These are phyloP conservation scores for Psilocybe sp. DNA, from an alignment of 768 basidiomycete species.

Conservation along the genomic window DNA sequence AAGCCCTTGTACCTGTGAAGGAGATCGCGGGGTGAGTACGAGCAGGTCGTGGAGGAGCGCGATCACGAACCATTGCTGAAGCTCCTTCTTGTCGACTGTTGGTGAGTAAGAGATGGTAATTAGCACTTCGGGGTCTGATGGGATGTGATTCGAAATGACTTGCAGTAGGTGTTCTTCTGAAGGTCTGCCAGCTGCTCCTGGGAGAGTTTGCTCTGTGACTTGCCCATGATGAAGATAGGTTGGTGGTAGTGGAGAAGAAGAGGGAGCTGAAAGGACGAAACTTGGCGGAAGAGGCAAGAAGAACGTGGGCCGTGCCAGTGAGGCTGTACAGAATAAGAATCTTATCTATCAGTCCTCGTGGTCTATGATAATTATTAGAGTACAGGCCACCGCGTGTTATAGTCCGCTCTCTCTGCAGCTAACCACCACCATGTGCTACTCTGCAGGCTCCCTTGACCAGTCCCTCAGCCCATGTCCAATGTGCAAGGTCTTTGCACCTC, in stretches of 20 bases:
- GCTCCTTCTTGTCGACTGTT: constrained; percentile 92
- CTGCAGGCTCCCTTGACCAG: constrained; percentile 66
- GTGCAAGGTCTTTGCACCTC: constrained; percentile 74
- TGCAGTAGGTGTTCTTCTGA: constrained; percentile 98
- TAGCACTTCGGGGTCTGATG: constrained; percentile 9
- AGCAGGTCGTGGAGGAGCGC: constrained; percentile 1
- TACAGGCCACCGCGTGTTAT: constrained; percentile 33
- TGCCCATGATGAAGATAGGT: constrained; percentile 65
- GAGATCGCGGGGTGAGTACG: constrained; percentile 11
- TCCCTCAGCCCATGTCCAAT: constrained; percentile 70
- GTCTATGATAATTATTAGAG: constrained; percentile 7
- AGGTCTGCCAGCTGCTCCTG: constrained; percentile 92
- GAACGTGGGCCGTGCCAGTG: constrained; percentile 3
- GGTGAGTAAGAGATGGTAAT: constrained; percentile 6
- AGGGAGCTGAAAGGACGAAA: constrained; percentile 17
- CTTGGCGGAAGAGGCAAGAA: constrained; percentile 2
- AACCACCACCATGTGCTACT: constrained; percentile 64
- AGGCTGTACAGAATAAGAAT: constrained; percentile 8
- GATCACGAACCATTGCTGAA: constrained; percentile 79
- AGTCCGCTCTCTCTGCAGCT: constrained; percentile 20
- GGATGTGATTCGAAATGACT: constrained; percentile 20
- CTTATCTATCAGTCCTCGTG: constrained; percentile 13
- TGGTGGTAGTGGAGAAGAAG: constrained; percentile 28
- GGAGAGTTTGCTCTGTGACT: constrained; percentile 93
- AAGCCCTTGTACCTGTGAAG: constrained; percentile 93